Evolutionary conservation across 768 basidiomycete genomes (phyloP).

Genomic region (Amanita polypyramis): DNA sequence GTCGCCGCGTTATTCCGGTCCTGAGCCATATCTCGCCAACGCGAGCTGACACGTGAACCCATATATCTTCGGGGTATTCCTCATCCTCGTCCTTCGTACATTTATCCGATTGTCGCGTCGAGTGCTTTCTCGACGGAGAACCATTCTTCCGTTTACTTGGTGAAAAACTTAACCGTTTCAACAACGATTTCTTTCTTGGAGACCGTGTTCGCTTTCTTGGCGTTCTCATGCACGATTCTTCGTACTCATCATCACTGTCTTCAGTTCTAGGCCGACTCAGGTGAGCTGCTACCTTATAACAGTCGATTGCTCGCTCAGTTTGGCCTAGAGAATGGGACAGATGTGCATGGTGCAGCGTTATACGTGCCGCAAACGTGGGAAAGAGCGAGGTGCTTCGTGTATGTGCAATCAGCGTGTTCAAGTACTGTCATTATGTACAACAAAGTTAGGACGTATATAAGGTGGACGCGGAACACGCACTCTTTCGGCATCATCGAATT

Average conservation of each 20-base stretch:
- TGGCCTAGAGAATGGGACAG: constrained; percentile 59
- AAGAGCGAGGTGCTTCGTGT: constrained; percentile 22
- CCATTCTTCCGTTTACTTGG: neutral
- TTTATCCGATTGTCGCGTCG: neutral
- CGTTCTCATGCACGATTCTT: neutral
- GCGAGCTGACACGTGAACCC: constrained; percentile 22
- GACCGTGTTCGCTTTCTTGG: constrained; percentile 1
- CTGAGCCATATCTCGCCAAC: constrained; percentile 25
- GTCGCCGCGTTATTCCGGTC: constrained; percentile 16
- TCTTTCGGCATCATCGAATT: constrained; percentile 52
- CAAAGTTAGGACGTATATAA: neutral
- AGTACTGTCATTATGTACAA: neutral
- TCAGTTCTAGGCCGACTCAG: constrained; percentile 20
- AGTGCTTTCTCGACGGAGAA: neutral
- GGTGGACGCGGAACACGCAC: constrained; percentile 22
- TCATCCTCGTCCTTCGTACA: constrained; percentile 8
- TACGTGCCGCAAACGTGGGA: constrained; percentile 42
- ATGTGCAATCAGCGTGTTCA: constrained; percentile 5
- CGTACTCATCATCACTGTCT: neutral
- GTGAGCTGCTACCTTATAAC: constrained; percentile 53
- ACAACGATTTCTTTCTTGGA: neutral
- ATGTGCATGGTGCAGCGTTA: constrained; percentile 62
- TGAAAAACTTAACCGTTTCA: neutral
- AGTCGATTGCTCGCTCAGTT: constrained; percentile 40
- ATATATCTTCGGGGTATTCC: constrained; percentile 21